Percentiles rank a stretch among this genome's conserved stretches.
Evolutionary conservation across 495 filamentous ascomycete genomes (phyloP).

Genomic region (Schizothecium vesticola): DNA sequence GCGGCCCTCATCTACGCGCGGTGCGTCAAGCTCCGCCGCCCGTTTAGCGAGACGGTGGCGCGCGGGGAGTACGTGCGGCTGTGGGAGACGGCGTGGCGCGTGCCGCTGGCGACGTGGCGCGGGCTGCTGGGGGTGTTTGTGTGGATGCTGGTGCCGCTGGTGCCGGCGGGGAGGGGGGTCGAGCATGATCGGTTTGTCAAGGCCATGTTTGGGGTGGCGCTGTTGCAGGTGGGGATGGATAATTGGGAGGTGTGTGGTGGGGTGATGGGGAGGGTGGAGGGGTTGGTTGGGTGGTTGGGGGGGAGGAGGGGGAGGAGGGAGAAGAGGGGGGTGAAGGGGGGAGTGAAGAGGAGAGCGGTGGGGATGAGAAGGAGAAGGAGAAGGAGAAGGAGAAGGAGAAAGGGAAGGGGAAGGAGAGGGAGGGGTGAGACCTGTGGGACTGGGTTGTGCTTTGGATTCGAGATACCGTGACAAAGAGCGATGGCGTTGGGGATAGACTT

Average conservation of each 20-base stretch:
- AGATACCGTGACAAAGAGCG: no score
- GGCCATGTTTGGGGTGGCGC: conserved; percentile 25
- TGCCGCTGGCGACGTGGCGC: conserved; percentile 30
- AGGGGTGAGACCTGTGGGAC: no score
- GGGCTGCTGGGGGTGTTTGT: conserved; percentile 31
- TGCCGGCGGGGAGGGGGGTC: conserved; percentile 14
- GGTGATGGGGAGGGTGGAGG: conserved; percentile 23
- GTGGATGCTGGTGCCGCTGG: conserved; percentile 28
- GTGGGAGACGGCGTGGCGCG: conserved; percentile 34
- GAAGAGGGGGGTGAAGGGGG: not conserved
- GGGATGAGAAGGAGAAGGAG: not conserved
- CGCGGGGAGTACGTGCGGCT: conserved; percentile 24
- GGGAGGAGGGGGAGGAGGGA: not conserved
- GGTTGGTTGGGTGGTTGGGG: conserved; percentile 30
- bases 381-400: no score
- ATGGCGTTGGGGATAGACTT: no score
- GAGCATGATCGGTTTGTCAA: conserved; percentile 31
- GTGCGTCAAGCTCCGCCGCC: conserved; percentile 27
- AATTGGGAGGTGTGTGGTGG: conserved; percentile 31
- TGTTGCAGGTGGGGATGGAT: conserved; percentile 33
- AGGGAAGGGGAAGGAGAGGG: no score
- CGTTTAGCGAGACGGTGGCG: conserved; percentile 22
- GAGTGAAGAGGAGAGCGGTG: not conserved
- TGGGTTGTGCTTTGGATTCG: no score
- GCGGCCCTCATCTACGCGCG: conserved; percentile 31